Evolutionary conservation across 352 stramenopile species (phyloP), one percentile per base, ranked within the genome.

Genomic region (Pythium rhizo-oryzae): DNA sequence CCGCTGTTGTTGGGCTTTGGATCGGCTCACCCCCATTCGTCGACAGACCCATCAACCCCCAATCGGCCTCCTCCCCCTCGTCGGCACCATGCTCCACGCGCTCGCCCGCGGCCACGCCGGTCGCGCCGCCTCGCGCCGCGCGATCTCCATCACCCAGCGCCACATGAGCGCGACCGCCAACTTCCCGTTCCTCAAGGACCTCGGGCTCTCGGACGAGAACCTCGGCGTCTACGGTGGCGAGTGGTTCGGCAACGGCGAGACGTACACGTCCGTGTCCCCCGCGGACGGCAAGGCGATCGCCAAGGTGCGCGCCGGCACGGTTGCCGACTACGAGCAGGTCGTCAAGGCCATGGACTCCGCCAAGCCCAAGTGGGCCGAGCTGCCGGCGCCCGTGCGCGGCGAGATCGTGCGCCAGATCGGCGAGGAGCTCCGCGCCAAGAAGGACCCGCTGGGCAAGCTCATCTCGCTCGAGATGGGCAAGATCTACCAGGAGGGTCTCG

Each of bases 391-490:
- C 8, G 73, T 70, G 41, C 90, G 93, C 30, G 93, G 93, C 59
- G 93, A 98, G 78, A 94, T 98, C 49, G 93, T 98, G 59, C 88
- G 92, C 44, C 90, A 97, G 79, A 97, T 98, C 63, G 92, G 91
- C 63, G 78, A 96, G 46, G 85, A 94, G 69, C 78, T 98, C 28
- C 87, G 92, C 53, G 85, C 76, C 57, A 97, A 98, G 74, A 90
- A 92, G 56, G 83, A 97, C n/a, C 79, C 87, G 30, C 78, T 98
- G 4, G 93, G 92, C 60, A 90, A 94, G 62, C 77, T 98, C 43
- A 93, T 98, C 43, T 77, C 91, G 50, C 78, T 97, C 5, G 93
- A 98, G 76, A 98, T 98, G 93, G 93, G 93, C 71, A 98, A 98
- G 76, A 98, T 98, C 73, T 89, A 95, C 63, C 82, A 93, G 43